Conservation (phyloP, 805 yeast species). For the Dipodascus albidus region DNA sequence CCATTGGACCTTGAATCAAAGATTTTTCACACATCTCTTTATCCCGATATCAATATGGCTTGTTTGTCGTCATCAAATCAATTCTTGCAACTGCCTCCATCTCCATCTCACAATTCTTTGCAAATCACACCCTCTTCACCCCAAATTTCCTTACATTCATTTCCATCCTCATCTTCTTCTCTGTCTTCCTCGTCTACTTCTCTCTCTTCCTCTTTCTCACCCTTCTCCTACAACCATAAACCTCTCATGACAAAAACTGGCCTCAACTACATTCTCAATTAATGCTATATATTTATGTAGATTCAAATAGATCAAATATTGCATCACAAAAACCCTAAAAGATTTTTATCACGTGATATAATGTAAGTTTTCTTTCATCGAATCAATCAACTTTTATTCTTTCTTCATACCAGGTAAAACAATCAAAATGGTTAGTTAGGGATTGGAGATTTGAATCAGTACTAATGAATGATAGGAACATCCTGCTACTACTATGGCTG, state of each 20-base stretch:
- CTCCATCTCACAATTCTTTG: not conserved
- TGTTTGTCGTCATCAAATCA: not conserved
- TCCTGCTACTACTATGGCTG: slow-evolving; percentile 63
- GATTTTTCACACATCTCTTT: not conserved
- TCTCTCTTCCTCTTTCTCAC: not conserved
- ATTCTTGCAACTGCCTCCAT: not conserved
- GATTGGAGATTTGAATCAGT: not conserved
- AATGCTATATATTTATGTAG: too few relatives aligned
- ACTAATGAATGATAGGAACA: slow-evolving; percentile 41
- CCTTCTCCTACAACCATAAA: not conserved
- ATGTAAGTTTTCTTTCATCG: too few relatives aligned
- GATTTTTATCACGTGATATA: not conserved
- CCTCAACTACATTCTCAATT: not conserved
- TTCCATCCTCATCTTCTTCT: not conserved
- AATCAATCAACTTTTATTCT: too few relatives aligned
- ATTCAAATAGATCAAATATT: too few relatives aligned
- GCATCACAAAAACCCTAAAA: too few relatives aligned
- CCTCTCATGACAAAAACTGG: not conserved
- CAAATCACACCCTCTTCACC: not conserved
- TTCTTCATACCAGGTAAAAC: too few relatives aligned
- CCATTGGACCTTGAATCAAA: not conserved
- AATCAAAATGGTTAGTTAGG: too few relatives aligned
- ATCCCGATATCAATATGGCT: not conserved
- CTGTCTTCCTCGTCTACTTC: too few relatives aligned
- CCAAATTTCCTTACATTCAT: not conserved